A percentile compares a stretch with the other conserved stretches of the same genome.
Evolutionary conservation across 2,329 filamentous ascomycete genomes (phyloP).

Genomic region (Rutstroemia sp.): DNA sequence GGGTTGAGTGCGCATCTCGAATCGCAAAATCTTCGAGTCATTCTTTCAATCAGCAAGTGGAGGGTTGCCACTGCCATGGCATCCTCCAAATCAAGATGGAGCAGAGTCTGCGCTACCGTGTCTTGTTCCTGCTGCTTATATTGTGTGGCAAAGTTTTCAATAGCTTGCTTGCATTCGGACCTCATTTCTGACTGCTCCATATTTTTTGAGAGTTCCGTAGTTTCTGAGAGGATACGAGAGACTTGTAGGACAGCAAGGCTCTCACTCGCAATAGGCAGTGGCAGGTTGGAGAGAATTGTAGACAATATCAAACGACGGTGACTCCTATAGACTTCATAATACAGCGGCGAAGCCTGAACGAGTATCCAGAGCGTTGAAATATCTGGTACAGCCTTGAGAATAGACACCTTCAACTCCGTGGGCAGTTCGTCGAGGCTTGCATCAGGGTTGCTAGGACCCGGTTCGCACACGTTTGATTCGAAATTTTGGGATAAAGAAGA

Average conservation of each 20-base stretch:
- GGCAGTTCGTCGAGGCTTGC: constrained; percentile 4
- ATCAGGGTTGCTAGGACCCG: too few species aligned
- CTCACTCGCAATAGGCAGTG: not conserved
- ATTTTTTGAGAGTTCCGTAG: too few species aligned
- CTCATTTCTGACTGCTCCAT: too few species aligned
- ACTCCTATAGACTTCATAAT: constrained; percentile 2
- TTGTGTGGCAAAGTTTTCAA: too few species aligned
- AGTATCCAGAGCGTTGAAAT: constrained; percentile 3
- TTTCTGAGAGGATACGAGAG: not conserved
- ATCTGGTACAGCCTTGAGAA: constrained; percentile 2
- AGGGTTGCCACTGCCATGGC: too few species aligned
- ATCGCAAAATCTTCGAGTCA: not conserved
- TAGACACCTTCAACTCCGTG: constrained; percentile 3
- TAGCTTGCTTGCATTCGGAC: too few species aligned
- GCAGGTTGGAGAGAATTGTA: not conserved
- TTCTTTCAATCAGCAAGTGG: too few species aligned
- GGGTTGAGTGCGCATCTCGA: constrained; percentile 1
- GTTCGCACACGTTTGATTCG: too few species aligned
- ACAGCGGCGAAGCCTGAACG: constrained; percentile 9
- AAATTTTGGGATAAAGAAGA: too few species aligned
- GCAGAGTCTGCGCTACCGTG: too few species aligned
- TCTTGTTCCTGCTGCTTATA: too few species aligned
- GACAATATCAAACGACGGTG: constrained; percentile 1
- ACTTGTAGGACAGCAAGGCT: not conserved
- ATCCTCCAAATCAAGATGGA: too few species aligned